These are phyloP conservation scores for Starmerella gropengiesseri DNA, from an alignment of 805 yeast genomes.

Conservation along the genomic window DNA sequence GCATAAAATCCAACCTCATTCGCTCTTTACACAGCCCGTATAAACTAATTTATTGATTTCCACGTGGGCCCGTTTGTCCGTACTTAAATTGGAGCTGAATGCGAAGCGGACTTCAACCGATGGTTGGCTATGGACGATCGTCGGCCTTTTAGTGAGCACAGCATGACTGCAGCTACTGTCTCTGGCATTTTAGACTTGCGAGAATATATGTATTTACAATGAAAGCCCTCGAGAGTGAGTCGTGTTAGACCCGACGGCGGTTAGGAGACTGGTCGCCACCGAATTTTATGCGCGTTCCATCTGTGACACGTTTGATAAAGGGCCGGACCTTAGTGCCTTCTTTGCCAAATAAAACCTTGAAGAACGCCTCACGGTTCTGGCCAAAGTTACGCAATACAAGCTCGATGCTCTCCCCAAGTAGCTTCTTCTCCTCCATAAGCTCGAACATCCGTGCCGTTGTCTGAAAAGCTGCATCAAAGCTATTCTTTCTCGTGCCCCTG, in stretches of 20 bases:
- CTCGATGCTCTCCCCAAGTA: constrained; percentile 55
- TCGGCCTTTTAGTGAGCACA: too few species aligned
- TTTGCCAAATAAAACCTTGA: constrained; percentile 73
- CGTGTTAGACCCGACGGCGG: constrained; percentile 39
- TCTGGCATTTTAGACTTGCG: not conserved
- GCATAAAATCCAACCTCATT: too few species aligned
- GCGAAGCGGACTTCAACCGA: too few species aligned
- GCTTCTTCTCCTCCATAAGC: constrained; percentile 51
- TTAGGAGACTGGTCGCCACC: constrained; percentile 89
- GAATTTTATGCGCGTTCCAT: constrained; percentile 70
- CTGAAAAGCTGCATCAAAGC: constrained; percentile 87
- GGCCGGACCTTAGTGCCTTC: constrained; percentile 67
- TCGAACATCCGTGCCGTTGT: constrained; percentile 64
- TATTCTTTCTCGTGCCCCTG: constrained; percentile 79
- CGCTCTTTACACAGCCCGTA: not conserved
- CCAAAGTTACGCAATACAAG: constrained; percentile 73
- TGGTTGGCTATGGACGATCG: too few species aligned
- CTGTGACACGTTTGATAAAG: constrained; percentile 60
- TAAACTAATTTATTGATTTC: not conserved
- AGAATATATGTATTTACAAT: not conserved
- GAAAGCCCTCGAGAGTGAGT: not conserved
- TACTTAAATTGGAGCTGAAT: too few species aligned
- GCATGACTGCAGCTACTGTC: too few species aligned
- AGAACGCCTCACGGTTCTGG: constrained; percentile 79
- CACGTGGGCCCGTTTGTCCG: too few species aligned